Evolutionary conservation across 805 yeast species (phyloP), one percentile per base, ranked within the genome.

Genomic region (Candida boleticola): DNA sequence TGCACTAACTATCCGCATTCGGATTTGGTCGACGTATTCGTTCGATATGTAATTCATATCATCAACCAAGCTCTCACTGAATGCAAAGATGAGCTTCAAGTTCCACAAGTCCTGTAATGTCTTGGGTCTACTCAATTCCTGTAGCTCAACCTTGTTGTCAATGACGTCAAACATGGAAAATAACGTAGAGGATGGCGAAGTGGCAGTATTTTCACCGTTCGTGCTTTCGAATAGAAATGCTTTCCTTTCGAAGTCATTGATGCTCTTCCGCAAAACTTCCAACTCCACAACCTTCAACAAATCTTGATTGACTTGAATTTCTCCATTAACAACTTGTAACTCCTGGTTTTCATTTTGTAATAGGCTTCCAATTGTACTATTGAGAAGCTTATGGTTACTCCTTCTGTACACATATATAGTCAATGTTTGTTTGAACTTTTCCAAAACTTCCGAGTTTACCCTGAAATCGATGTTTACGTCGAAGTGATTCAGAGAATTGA

Each of bases 71-170:
- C 35, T 31, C 42, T 83, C 87, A 31, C 77, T 71, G 61, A 70
- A 85, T 13, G 81, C 76, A 61, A 85, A 81, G 6, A 85, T 58
- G 38, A 85, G 56, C 45, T 76, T 75, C 44, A 84, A 59, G 50
- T 80, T 82, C 82, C 86, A 79, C 40, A 84, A 59, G 41, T 83
- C 86, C 37, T 82, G 83, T 3, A 68, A 48, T 1, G 60, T 54
- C 10, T 46, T 40, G 0, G 84, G 83, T 1, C 51, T 48, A 1
- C 79, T 78, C 51, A 76, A 59, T 2, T 55, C 54, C 21, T 60
- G 60, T 21, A 83, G 58, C 47, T 82, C 83, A 18, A 79, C 54
- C 52, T 80, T 78, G 47, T 73, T 68, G 54, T 84, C 88, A 22
- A 79, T 56, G 11, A 71, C 67, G 36, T 61, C 60, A 47, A 62